Evolutionary conservation across 805 yeast genomes (phyloP).

Genomic region (Hagleromyces aurorensis): DNA sequence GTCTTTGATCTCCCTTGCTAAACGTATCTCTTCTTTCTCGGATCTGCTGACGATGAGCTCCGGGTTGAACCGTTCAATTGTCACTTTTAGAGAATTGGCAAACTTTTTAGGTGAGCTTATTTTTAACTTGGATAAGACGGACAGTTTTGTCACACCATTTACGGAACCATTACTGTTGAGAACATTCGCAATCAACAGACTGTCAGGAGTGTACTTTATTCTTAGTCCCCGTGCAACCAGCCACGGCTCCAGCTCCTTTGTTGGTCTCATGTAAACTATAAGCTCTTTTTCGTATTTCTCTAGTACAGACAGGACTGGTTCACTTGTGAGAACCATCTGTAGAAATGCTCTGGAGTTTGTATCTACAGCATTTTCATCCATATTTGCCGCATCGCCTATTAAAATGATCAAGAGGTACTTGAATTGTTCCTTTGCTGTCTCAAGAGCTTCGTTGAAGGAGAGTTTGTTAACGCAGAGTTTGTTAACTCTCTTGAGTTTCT

Average conservation of each 20-base stretch:
- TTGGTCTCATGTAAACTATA: constrained; percentile 59
- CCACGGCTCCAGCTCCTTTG: constrained; percentile 55
- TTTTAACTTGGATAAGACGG: constrained; percentile 28
- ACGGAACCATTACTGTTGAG: constrained; percentile 36
- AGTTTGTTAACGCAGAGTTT: constrained; percentile 10
- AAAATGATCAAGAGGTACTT: constrained; percentile 50
- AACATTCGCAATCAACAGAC: constrained; percentile 47
- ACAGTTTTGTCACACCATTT: constrained; percentile 29
- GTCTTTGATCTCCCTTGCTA: constrained; percentile 49
- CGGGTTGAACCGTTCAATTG: constrained; percentile 49
- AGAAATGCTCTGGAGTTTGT: constrained; percentile 35
- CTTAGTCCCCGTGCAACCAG: constrained; percentile 52
- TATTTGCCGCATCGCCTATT: constrained; percentile 35
- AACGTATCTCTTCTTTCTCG: constrained; percentile 52
- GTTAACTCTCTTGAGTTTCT: constrained; percentile 4
- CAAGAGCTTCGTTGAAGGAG: constrained; percentile 38
- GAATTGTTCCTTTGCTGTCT: constrained; percentile 32
- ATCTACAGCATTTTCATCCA: constrained; percentile 10
- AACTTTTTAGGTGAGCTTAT: constrained; percentile 28
- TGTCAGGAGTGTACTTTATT: constrained; percentile 47
- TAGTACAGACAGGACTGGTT: constrained; percentile 34
- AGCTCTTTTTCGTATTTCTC: constrained; percentile 35
- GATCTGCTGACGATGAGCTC: constrained; percentile 51
- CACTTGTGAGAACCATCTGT: constrained; percentile 40
- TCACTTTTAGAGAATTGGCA: constrained; percentile 32